These are phyloP conservation scores for Daldinia vernicosa DNA, from an alignment of 495 filamentous ascomycete species.

Conservation along the genomic window DNA sequence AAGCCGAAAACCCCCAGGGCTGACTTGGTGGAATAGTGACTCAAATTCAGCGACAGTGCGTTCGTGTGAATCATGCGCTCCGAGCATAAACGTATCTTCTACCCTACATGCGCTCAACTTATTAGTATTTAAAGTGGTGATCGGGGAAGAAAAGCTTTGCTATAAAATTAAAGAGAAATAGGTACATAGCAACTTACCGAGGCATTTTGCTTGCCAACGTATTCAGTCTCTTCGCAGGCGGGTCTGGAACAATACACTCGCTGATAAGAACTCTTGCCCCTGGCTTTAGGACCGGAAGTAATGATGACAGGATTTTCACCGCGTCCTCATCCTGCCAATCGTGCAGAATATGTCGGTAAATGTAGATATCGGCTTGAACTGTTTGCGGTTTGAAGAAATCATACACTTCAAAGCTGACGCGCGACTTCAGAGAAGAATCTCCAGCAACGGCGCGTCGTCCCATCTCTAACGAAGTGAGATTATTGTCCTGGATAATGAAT, in stretches of 20 bases:
- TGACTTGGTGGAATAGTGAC: constrained; percentile 36
- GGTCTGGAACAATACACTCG: constrained; percentile 46
- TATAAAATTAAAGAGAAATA: background rate
- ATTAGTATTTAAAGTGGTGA: background rate
- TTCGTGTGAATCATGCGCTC: constrained; percentile 41
- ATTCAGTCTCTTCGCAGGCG: constrained; percentile 34
- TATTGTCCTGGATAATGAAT: constrained; percentile 52
- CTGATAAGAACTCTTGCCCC: constrained; percentile 49
- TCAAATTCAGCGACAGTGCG: constrained; percentile 44
- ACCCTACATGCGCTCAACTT: constrained; percentile 23
- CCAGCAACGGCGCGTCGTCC: constrained; percentile 31
- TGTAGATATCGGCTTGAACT: constrained; percentile 49
- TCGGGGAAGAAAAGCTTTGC: background rate
- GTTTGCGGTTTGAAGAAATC: constrained; percentile 53
- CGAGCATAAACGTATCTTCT: constrained; percentile 46
- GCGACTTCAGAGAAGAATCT: constrained; percentile 23
- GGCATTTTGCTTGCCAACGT: constrained; percentile 33
- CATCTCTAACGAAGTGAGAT: constrained; percentile 38
- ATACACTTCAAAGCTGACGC: constrained; percentile 47
- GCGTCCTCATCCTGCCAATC: constrained; percentile 55
- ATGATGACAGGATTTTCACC: constrained; percentile 45
- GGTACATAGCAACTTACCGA: constrained; percentile 10
- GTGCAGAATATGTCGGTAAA: constrained; percentile 53
- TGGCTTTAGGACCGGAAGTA: constrained; percentile 48
- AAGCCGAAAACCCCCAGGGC: constrained; percentile 32